phyloP scores from a whole-genome alignment of 2,329 filamentous ascomycete genomes.

The Verticillium nubilum region DNA sequence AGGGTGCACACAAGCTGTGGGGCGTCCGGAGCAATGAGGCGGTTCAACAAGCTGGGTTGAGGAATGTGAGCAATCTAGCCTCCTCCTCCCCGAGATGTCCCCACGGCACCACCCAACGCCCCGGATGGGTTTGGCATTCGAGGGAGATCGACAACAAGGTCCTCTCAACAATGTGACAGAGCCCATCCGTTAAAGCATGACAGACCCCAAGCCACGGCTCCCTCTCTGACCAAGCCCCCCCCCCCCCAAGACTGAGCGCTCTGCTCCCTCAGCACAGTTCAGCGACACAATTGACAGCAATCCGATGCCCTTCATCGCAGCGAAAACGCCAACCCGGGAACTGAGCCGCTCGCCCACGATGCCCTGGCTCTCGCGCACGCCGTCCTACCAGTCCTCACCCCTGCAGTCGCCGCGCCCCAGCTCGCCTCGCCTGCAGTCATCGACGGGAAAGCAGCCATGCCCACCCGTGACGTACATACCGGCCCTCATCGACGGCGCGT shows the following conservation, averaged over 20 bases:
- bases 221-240: no score
- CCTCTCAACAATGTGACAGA: neutral
- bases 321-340: neutral
- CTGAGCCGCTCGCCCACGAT: conserved; percentile 6
- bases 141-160: neutral
- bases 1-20: neutral
- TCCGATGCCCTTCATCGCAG: conserved; percentile 10
- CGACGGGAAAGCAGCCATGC: conserved; percentile 6
- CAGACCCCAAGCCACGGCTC: neutral
- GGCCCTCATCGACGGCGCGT: conserved; percentile 27
- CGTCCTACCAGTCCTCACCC: conserved; percentile 8
- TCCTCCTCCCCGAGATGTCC: neutral
- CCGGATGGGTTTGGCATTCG: neutral
- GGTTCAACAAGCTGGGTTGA: neutral
- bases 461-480: conserved; percentile 26
- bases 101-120: neutral
- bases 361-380: conserved; percentile 10
- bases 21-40: neutral
- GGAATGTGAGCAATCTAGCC: neutral
- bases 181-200: neutral
- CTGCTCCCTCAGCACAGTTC: neutral
- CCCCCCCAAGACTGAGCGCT: neutral
- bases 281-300: neutral
- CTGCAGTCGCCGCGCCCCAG: conserved; percentile 3
- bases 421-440: conserved; percentile 3